Evolutionary conservation across 1,139 yeast genomes (phyloP).

Genomic region (Pichia sp.): DNA sequence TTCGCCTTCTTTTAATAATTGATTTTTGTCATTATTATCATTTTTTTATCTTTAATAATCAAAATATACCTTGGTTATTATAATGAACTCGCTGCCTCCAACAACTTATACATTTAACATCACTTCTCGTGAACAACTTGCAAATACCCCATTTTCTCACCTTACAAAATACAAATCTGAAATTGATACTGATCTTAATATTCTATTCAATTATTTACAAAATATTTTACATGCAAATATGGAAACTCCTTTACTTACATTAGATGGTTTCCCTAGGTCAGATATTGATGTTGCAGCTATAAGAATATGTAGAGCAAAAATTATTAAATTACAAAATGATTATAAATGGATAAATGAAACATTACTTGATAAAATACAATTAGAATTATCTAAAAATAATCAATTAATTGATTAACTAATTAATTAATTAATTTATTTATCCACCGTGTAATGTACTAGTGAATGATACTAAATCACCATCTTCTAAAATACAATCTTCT

Average conservation of each 20-base stretch:
- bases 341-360: constrained; percentile 41
- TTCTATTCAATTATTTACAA: constrained; percentile 19
- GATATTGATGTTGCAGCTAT: constrained; percentile 74
- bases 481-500: constrained; percentile 67
- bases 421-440: constrained; percentile 28
- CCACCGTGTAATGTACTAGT: constrained; percentile 97
- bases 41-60: neutral
- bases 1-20: too few species aligned
- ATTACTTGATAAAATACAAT: constrained; percentile 10
- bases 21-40: too few species aligned
- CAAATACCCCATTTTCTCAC: constrained; percentile 1
- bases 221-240: constrained; percentile 44
- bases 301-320: constrained; percentile 54
- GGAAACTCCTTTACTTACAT: constrained; percentile 56
- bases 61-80: neutral
- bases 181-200: constrained; percentile 23
- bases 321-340: constrained; percentile 69
- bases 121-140: constrained; percentile 6
- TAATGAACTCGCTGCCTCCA: constrained; percentile 1
- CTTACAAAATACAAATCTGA: too few species aligned
- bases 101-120: constrained; percentile 3
- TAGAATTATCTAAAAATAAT: constrained; percentile 2
- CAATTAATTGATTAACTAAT: neutral
- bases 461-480: constrained; percentile 75
- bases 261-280: constrained; percentile 79